These are phyloP conservation scores for Zizania palustris DNA, from an alignment of 202 grass and related monocot genomes.

Conservation along the genomic window DNA sequence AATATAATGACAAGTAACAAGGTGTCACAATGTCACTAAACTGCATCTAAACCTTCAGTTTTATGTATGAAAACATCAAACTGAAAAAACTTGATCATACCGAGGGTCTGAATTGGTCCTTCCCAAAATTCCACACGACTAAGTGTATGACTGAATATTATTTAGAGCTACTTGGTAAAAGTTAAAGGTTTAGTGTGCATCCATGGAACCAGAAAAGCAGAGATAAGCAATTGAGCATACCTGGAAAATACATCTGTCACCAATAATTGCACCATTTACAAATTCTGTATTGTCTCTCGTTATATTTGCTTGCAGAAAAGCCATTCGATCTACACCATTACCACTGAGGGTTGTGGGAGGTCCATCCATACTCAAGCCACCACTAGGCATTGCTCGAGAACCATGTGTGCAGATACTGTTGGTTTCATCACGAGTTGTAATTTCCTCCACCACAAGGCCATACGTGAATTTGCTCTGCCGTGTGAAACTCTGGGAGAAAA, in stretches of 20 bases:
- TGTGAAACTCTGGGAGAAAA: conserved; percentile 70
- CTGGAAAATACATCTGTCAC: conserved; percentile 94
- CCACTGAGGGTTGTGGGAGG: conserved; percentile 94
- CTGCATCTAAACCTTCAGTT: background rate
- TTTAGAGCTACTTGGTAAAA: conserved; percentile 16
- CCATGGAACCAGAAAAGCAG: conserved; percentile 34
- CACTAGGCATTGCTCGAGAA: conserved; percentile 73
- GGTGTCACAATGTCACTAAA: background rate
- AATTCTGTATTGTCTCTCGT: conserved; percentile 95
- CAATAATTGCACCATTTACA: conserved; percentile 82
- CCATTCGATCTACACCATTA: conserved; percentile 76
- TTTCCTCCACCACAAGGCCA: conserved; percentile 90
- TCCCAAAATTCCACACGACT: conserved; percentile 6
- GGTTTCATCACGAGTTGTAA: conserved; percentile 94
- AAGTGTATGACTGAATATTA: background rate
- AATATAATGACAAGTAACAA: background rate
- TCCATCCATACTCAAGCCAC: conserved; percentile 87
- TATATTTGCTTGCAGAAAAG: conserved; percentile 90
- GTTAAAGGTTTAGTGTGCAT: conserved; percentile 16
- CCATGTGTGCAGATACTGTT: conserved; percentile 91
- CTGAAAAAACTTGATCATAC: conserved; percentile 28
- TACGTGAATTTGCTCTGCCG: conserved; percentile 97
- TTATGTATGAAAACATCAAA: background rate
- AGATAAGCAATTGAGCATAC: conserved; percentile 51
- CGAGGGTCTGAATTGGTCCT: background rate